Evolutionary conservation across 2,329 filamentous ascomycete species (phyloP), one percentile per base, ranked within the genome.

Genomic region (Cytospora paraplurivora): DNA sequence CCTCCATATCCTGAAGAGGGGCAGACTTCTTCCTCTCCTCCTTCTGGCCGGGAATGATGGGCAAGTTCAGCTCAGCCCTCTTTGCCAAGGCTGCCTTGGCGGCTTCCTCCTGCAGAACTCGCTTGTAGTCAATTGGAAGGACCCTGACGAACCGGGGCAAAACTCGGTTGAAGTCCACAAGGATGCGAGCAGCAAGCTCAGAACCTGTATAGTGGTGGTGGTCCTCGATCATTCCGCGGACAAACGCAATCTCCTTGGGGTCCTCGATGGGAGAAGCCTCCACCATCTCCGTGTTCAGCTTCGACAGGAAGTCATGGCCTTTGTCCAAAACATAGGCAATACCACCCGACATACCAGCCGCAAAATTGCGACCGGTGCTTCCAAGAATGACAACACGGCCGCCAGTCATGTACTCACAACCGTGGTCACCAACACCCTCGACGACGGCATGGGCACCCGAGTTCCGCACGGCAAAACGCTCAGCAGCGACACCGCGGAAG

Each of bases 371-470:
- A 53, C 94, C 94, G 73, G 93, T 97, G 72, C 86, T 87, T 64
- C 94, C 94, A 55, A 98, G 85, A 72, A 96, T 85, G 68, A 98
- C 81, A 57, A 97, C 84, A 73, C 93, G 92, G 74, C 94, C 94
- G 75, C 94, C 94, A 72, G 94, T 97, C 94, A 98, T 98, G 85
- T 98, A 98, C 83, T 98, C 94, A 75, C 93, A 97, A 67, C 92
- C 91, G 76, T 98, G 94, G 76, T 98, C 94, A 82, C 94, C 94
- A 68, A 96, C 86, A 79, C 94, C 94, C 78, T 98, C 94, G 67
- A 97, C 93, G 68, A 98, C 91, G n/a, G 94, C 93, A 34, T 89
- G 96, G 57, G 92, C 94, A 79, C 94, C 94, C 1, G 94, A 97
- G 82, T 98, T 98, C 70, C 94, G 90, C 69, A 98, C 94, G 67